These are phyloP conservation scores for Alternaria arbusti DNA, from an alignment of 2,329 filamentous ascomycete species.

Conservation along the genomic window DNA sequence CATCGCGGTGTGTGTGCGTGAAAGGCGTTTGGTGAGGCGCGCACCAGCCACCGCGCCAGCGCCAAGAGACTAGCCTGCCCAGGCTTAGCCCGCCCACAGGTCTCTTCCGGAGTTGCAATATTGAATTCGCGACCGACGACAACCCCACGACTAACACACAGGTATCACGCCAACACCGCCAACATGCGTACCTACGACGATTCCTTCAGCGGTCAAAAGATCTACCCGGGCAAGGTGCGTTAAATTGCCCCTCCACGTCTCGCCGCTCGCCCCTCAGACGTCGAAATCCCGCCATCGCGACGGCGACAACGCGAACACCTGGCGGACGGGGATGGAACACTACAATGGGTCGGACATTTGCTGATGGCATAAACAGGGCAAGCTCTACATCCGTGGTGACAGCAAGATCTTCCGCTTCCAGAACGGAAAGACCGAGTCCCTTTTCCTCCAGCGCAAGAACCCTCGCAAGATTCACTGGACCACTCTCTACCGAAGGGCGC, in stretches of 20 bases:
- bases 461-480: constrained; percentile 99
- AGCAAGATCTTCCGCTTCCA: constrained; percentile 99
- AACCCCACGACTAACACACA: constrained; percentile 47
- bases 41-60: constrained; percentile 11
- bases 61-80: constrained; percentile 17
- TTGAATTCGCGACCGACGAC: constrained; percentile 37
- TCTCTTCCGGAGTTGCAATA: constrained; percentile 32
- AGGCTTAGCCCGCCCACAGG: constrained; percentile 26
- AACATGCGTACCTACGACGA: constrained; percentile 81
- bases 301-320: constrained; percentile 18
- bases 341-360: constrained; percentile 21
- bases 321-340: constrained; percentile 16
- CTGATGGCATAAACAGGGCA: constrained; percentile 71
- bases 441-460: constrained; percentile 99
- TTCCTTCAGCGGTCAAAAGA: constrained; percentile 77
- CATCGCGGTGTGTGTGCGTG: background rate
- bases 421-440: constrained; percentile 99
- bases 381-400: constrained; percentile 99
- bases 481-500: constrained; percentile 95
- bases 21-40: background rate
- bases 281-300: constrained; percentile 32
- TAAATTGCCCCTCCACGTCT: constrained; percentile 21
- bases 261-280: constrained; percentile 18
- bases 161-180: constrained; percentile 55
- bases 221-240: constrained; percentile 80